Conservation (phyloP, 192 early-diverging fungal genomes). For the Phlyctochytrium bullatum region DNA sequence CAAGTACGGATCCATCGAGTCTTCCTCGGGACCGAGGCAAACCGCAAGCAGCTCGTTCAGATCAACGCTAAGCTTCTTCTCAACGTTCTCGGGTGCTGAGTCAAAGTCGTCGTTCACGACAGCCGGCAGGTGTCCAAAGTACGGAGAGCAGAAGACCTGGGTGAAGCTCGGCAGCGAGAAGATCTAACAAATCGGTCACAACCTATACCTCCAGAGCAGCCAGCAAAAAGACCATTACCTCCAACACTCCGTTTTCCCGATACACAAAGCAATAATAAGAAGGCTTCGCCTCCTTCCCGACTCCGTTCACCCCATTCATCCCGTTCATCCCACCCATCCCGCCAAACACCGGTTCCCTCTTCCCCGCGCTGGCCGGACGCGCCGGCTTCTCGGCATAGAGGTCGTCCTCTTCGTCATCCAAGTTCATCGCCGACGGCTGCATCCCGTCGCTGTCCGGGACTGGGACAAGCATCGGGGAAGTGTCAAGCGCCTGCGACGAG, state of each 20-base stretch:
- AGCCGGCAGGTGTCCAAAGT: slow-evolving; percentile 26
- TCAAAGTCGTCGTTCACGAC: slow-evolving; percentile 13
- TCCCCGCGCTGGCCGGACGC: too few species aligned
- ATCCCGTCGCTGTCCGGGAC: neutral
- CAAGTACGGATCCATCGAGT: slow-evolving; percentile 60
- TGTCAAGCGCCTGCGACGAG: neutral
- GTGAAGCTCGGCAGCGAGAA: slow-evolving; percentile 39
- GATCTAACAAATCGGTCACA: too few species aligned
- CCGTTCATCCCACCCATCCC: neutral
- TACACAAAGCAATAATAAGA: slow-evolving; percentile 70
- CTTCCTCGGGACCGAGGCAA: slow-evolving; percentile 54
- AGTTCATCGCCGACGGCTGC: neutral
- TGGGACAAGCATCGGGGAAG: neutral
- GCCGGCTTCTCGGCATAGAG: slow-evolving; percentile 49
- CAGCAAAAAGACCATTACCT: too few species aligned
- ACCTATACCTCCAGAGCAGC: too few species aligned
- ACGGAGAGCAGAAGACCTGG: slow-evolving; percentile 27
- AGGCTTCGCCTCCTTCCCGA: too few species aligned
- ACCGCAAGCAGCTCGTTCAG: slow-evolving; percentile 71
- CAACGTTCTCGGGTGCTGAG: neutral
- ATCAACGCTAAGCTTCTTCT: slow-evolving; percentile 46
- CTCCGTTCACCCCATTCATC: too few species aligned
- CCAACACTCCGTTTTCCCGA: slow-evolving; percentile 59
- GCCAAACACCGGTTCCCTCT: too few species aligned
- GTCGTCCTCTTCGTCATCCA: slow-evolving; percentile 49